Percentiles rank a stretch among this genome's conserved stretches.
Evolutionary conservation across 1,139 yeast species (phyloP).

Genomic region (Debaryomyces sp.): DNA sequence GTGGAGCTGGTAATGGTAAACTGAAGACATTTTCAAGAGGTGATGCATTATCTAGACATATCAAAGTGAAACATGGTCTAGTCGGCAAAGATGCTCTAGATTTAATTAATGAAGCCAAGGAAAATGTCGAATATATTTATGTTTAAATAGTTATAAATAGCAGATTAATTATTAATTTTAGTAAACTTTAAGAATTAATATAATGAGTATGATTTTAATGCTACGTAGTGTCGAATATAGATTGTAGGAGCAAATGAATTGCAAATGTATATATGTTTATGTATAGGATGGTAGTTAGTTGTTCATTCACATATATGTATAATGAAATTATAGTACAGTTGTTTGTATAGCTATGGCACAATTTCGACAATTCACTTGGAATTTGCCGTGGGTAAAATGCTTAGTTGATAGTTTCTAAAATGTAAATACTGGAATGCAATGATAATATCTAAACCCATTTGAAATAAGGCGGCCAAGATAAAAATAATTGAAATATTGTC

Average conservation of each 20-base stretch:
- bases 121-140: conserved; percentile 65
- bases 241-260: not conserved
- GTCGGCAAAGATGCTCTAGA: conserved; percentile 53
- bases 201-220: not conserved
- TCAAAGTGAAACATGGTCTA: conserved; percentile 52
- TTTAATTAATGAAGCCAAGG: conserved; percentile 74
- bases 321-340: not conserved
- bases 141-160: conserved; percentile 16
- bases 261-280: not conserved
- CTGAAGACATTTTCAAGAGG: conserved; percentile 55
- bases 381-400: conserved; percentile 9
- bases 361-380: not conserved
- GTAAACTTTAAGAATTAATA: not conserved
- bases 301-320: not conserved
- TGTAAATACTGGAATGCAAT: conserved; percentile 76
- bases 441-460: conserved; percentile 73
- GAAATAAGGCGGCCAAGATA: conserved; percentile 77
- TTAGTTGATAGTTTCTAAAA: conserved; percentile 31
- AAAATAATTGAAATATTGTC: conserved; percentile 68
- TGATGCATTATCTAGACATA: conserved; percentile 53
- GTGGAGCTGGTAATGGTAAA: conserved; percentile 61
- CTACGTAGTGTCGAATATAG: not conserved
- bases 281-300: not conserved
- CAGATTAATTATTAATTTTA: conserved; percentile 1
- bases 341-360: not conserved